Percentiles rank a stretch among this genome's conserved stretches.
These are phyloP conservation scores for Suillus hirtellus DNA, from an alignment of 768 basidiomycete species.

Conservation along the genomic window DNA sequence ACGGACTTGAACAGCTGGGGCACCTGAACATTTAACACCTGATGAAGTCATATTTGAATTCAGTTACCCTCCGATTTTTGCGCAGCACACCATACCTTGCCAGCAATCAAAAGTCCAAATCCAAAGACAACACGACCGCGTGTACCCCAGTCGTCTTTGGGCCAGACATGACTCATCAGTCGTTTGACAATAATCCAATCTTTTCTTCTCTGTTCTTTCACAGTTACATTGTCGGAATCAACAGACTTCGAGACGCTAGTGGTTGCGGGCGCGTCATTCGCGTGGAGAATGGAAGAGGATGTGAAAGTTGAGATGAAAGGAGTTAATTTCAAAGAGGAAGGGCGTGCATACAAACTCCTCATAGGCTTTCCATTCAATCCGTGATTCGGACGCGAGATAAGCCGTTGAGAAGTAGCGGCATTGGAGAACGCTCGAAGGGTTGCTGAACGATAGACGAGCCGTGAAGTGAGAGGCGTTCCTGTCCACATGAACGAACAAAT, in stretches of 20 bases:
- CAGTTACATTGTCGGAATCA: slow-evolving; percentile 16
- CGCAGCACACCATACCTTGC: slow-evolving; percentile 62
- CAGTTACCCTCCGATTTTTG: not conserved
- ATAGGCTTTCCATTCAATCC: not conserved
- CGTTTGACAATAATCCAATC: slow-evolving; percentile 88
- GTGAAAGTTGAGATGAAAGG: slow-evolving; percentile 19
- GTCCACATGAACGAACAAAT: slow-evolving; percentile 24
- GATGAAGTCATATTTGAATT: slow-evolving; percentile 1
- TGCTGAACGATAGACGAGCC: slow-evolving; percentile 23
- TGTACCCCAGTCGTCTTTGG: slow-evolving; percentile 79
- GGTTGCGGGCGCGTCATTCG: not conserved
- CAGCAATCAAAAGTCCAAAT: slow-evolving; percentile 73
- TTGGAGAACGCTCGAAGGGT: slow-evolving; percentile 15
- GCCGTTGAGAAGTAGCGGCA: slow-evolving; percentile 8
- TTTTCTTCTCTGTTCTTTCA: slow-evolving; percentile 60
- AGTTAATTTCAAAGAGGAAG: slow-evolving; percentile 10
- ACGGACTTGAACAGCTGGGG: slow-evolving; percentile 92
- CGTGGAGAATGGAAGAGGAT: slow-evolving; percentile 14
- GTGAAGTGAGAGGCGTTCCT: slow-evolving; percentile 15
- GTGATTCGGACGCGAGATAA: not conserved
- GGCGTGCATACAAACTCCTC: slow-evolving; percentile 13
- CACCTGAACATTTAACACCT: slow-evolving; percentile 98
- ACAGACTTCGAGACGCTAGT: slow-evolving; percentile 10
- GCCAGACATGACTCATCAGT: slow-evolving; percentile 92
- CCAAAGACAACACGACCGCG: slow-evolving; percentile 82